phyloP scores from a whole-genome alignment of 441 rosid genomes.

The Aquilaria agallochum region DNA sequence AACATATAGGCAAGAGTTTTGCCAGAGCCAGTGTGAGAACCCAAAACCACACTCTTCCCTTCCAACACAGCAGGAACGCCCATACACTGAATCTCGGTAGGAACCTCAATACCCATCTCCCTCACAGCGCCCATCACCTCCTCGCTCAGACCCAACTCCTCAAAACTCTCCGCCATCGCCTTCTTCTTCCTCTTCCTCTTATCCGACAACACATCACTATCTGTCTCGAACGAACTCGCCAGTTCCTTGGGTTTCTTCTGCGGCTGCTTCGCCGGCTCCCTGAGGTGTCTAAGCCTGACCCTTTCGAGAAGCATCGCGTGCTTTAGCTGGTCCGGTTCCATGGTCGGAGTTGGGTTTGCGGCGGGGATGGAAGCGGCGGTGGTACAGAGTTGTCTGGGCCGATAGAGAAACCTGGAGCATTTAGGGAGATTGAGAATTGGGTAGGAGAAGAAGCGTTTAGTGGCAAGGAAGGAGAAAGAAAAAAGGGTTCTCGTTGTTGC shows the following conservation, averaged over 20 bases:
- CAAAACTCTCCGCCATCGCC: slow-evolving; percentile 50
- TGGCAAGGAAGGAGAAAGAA: slow-evolving; percentile 33
- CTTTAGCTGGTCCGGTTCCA: slow-evolving; percentile 49
- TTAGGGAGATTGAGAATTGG: slow-evolving; percentile 50
- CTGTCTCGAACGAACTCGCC: slow-evolving; percentile 17
- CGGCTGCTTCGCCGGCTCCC: slow-evolving; percentile 38
- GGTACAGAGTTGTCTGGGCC: slow-evolving; percentile 48
- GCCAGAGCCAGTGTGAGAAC: slow-evolving; percentile 97
- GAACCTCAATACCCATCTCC: slow-evolving; percentile 73
- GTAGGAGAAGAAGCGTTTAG: slow-evolving; percentile 25
- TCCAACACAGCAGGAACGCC: slow-evolving; percentile 87
- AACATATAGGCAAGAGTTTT: slow-evolving; percentile 87
- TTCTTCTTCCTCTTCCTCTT: slow-evolving; percentile 36
- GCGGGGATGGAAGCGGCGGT: slow-evolving; percentile 5
- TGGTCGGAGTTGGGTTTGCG: slow-evolving; percentile 17
- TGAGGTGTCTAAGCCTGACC: slow-evolving; percentile 66
- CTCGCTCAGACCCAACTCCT: slow-evolving; percentile 72
- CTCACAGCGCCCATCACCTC: slow-evolving; percentile 78
- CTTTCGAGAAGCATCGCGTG: slow-evolving; percentile 82
- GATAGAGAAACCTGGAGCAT: slow-evolving; percentile 40
- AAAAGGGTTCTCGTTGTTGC: slow-evolving; percentile 48
- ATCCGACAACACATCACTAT: slow-evolving; percentile 13
- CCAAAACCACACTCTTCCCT: slow-evolving; percentile 79
- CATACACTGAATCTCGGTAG: slow-evolving; percentile 92
- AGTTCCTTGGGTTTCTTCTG: slow-evolving; percentile 23